Evolutionary conservation across 1,139 yeast species (phyloP).

Genomic region (Ogataea hybrid): DNA sequence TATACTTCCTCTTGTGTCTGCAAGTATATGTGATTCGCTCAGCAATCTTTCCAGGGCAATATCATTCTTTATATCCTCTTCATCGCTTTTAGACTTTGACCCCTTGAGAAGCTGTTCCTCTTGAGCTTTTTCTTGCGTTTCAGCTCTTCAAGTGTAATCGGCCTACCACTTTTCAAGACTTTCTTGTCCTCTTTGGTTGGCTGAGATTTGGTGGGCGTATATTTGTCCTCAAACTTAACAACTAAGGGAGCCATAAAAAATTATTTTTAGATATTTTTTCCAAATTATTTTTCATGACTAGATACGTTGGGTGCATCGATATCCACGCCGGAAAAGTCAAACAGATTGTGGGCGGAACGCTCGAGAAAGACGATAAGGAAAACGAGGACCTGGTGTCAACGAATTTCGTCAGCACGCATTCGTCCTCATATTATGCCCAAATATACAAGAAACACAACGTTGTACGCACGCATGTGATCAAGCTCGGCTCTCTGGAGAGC

Average conservation of each 20-base stretch:
- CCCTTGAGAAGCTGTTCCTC: slow-evolving; percentile 25
- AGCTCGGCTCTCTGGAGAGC: slow-evolving; percentile 70
- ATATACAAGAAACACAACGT: slow-evolving; percentile 60
- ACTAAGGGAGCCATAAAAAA: slow-evolving; percentile 39
- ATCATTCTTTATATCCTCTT: slow-evolving; percentile 69
- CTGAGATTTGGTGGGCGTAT: slow-evolving; percentile 30
- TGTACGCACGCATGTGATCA: slow-evolving; percentile 86
- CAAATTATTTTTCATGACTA: slow-evolving; percentile 56
- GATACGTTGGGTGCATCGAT: slow-evolving; percentile 92
- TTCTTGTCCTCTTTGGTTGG: slow-evolving; percentile 45
- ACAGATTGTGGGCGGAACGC: slow-evolving; percentile 94
- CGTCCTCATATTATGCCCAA: slow-evolving; percentile 75
- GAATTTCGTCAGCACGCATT: slow-evolving; percentile 75
- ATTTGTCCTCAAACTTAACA: slow-evolving; percentile 43
- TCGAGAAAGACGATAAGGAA: slow-evolving; percentile 50
- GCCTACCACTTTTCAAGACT: slow-evolving; percentile 39
- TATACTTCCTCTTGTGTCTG: slow-evolving; percentile 44
- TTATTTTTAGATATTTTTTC: slow-evolving; percentile 6
- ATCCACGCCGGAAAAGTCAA: slow-evolving; percentile 93
- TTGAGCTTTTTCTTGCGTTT: slow-evolving; percentile 25
- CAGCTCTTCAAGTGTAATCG: slow-evolving; percentile 36
- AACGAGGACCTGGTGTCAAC: slow-evolving; percentile 48
- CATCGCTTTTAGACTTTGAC: slow-evolving; percentile 39
- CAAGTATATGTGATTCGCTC: slow-evolving; percentile 80
- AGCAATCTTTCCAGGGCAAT: slow-evolving; percentile 78